Evolutionary conservation across 345 rosid genomes (phyloP).

Genomic region (Xanthoceras sorbifolium): DNA sequence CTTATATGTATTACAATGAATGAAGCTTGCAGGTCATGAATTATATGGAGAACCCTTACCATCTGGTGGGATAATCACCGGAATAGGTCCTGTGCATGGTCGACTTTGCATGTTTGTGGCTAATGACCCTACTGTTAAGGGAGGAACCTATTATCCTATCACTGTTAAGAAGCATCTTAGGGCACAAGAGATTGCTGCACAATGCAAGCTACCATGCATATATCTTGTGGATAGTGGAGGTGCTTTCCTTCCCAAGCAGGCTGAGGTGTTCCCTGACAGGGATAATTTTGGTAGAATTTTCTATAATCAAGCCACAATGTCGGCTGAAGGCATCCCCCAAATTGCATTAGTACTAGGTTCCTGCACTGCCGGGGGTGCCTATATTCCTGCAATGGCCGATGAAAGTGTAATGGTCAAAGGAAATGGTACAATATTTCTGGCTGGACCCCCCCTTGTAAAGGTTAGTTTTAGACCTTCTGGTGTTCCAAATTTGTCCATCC

Average conservation of each 20-base stretch:
- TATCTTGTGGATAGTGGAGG: constrained; percentile 98
- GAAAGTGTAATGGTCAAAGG: constrained; percentile 99
- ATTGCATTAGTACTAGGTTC: constrained; percentile 92
- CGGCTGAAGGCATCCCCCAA: constrained; percentile 91
- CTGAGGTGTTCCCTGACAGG: constrained; percentile 95
- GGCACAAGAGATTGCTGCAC: constrained; percentile 95
- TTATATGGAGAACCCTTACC: constrained; percentile 79
- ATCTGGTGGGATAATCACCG: constrained; percentile 86
- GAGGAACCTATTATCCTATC: constrained; percentile 95
- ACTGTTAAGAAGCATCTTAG: constrained; percentile 95
- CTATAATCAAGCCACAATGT: constrained; percentile 91
- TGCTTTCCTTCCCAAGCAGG: constrained; percentile 94
- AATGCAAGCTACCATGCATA: constrained; percentile 80
- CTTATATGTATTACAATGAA: constrained; percentile 42
- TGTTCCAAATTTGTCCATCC: constrained; percentile 12
- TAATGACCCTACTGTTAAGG: constrained; percentile 95
- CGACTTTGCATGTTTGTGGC: constrained; percentile 94
- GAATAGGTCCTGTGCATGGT: constrained; percentile 92
- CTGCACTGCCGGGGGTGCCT: constrained; percentile 97
- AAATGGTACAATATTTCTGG: constrained; percentile 93
- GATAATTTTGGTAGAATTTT: constrained; percentile 95
- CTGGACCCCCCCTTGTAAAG: constrained; percentile 97
- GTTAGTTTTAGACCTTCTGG: constrained; percentile 37
- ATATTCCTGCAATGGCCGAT: constrained; percentile 99
- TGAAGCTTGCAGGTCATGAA: constrained; percentile 97